Conservation (phyloP, 805 yeast species). For the Saccharomycopsis malanga region DNA sequence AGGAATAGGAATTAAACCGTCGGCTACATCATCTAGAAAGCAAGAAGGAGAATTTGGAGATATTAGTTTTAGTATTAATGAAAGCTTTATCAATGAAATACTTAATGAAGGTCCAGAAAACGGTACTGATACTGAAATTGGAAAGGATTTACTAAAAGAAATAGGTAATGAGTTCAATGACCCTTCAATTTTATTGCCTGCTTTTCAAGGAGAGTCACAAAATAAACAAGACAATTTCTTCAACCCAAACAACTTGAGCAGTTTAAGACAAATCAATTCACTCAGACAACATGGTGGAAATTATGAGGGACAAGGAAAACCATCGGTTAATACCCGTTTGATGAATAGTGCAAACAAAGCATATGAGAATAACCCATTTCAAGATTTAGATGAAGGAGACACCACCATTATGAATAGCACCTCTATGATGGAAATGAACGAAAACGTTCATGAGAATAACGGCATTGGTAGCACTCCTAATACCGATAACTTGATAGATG, state of each 20-base stretch:
- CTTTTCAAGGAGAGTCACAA: conserved; percentile 6
- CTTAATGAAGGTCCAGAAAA: neutral
- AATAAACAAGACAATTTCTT: conserved; percentile 4
- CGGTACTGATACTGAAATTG: neutral
- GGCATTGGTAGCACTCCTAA: neutral
- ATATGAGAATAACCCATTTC: neutral
- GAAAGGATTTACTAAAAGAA: neutral
- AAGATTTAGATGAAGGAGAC: conserved; percentile 21
- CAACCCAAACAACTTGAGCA: conserved; percentile 5
- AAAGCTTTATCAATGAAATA: conserved; percentile 20
- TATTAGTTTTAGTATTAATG: conserved; percentile 20
- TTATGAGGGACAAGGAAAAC: neutral
- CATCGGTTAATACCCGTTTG: neutral
- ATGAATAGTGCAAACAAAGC: neutral
- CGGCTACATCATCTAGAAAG: neutral
- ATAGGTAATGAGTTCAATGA: neutral
- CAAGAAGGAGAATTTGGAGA: conserved; percentile 3
- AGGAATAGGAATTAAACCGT: conserved; percentile 15
- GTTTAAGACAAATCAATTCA: neutral
- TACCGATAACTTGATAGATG: conserved; percentile 19
- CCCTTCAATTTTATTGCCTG: neutral
- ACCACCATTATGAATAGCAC: conserved; percentile 22
- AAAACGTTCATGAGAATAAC: neutral
- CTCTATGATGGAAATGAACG: conserved; percentile 17
- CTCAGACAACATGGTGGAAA: neutral